Conservation (phyloP, 352 stramenopile genomes). For the Phytophthora pluvialis region DNA sequence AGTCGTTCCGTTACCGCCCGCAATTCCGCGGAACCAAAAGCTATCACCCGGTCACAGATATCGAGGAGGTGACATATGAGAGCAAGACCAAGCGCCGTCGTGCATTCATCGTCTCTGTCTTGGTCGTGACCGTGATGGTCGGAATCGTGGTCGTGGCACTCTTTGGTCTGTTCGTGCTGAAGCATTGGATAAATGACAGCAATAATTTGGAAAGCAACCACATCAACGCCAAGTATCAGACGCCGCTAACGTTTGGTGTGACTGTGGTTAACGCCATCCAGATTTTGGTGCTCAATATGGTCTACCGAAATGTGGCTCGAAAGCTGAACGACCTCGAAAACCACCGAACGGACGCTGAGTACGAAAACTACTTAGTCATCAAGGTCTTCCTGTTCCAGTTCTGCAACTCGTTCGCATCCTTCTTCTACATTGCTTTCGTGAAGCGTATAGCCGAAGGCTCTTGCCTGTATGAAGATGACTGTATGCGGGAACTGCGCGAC, state of each 20-base stretch:
- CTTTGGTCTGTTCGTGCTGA: conserved; percentile 73
- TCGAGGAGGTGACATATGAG: conserved; percentile 72
- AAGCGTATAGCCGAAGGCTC: conserved; percentile 60
- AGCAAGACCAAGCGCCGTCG: conserved; percentile 64
- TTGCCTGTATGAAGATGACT: conserved; percentile 85
- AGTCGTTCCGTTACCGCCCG: conserved; percentile 74
- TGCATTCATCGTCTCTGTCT: conserved; percentile 57
- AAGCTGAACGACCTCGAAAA: conserved; percentile 95
- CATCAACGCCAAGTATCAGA: conserved; percentile 50
- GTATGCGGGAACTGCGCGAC: conserved; percentile 90
- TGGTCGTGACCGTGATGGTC: conserved; percentile 81
- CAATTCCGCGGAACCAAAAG: conserved; percentile 86
- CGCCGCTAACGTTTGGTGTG: conserved; percentile 49
- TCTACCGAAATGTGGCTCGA: conserved; percentile 91
- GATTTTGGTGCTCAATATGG: conserved; percentile 94
- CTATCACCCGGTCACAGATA: conserved; percentile 71
- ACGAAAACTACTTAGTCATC: conserved; percentile 94
- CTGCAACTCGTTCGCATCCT: conserved; percentile 97
- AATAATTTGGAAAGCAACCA: conserved; percentile 37
- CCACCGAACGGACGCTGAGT: conserved; percentile 90
- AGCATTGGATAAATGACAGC: conserved; percentile 74
- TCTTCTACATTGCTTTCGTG: conserved; percentile 95
- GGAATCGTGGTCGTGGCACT: conserved; percentile 74
- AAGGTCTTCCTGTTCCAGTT: conserved; percentile 99
- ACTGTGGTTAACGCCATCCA: conserved; percentile 85